Conservation (phyloP, 2,329 filamentous ascomycete genomes). For the Calonectria ilicicola region DNA sequence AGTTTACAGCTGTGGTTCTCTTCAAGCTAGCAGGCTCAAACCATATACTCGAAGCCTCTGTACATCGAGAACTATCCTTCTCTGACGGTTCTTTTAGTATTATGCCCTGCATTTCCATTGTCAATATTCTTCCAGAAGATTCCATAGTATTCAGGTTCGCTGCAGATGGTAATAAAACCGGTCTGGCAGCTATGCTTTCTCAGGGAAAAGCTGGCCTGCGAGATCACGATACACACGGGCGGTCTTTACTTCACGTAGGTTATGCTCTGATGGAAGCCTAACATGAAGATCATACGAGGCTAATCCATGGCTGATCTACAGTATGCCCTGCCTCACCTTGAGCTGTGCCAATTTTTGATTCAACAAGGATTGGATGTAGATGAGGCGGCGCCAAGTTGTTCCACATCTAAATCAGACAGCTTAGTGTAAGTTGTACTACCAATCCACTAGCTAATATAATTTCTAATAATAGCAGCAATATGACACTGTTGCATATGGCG, state of each 20-base stretch:
- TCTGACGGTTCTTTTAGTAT: background rate
- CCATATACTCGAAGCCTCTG: background rate
- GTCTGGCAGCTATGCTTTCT: background rate
- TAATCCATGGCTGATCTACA: background rate
- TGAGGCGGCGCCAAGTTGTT: background rate
- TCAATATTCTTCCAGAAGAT: background rate
- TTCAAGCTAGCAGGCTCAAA: too few relatives aligned
- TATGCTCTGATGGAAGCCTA: too few relatives aligned
- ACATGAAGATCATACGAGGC: background rate
- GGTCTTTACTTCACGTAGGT: background rate
- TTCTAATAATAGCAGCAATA: too few relatives aligned
- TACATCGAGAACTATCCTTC: background rate
- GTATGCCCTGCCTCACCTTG: background rate
- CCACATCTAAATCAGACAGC: too few relatives aligned
- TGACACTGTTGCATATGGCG: too few relatives aligned
- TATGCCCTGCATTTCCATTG: background rate
- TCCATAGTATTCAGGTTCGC: background rate
- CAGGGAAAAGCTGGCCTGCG: background rate
- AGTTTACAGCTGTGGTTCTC: too few relatives aligned
- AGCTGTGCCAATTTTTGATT: background rate
- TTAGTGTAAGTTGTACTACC: too few relatives aligned
- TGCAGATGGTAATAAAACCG: background rate
- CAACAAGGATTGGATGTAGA: background rate
- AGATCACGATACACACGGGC: background rate
- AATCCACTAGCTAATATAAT: too few relatives aligned